phyloP scores from a whole-genome alignment of 2,329 filamentous ascomycete species.

The Saccharata proteae region DNA sequence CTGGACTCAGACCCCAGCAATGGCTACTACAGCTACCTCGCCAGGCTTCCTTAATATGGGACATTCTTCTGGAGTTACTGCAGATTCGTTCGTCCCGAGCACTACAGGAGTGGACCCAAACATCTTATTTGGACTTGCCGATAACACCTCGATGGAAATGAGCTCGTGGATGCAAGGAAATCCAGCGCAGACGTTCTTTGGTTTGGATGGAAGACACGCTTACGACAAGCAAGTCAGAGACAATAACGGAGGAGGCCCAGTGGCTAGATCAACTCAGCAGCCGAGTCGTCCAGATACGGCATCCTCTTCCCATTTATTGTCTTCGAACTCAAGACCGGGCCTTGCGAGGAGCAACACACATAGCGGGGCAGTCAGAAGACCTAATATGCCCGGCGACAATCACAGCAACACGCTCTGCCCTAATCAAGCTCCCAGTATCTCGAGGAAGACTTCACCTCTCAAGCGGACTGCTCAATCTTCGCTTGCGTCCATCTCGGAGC shows the following conservation, averaged over 20 bases:
- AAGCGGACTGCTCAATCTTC: conserved; percentile 31
- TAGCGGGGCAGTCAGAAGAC: conserved; percentile 17
- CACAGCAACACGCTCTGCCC: not conserved
- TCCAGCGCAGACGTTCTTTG: conserved; percentile 13
- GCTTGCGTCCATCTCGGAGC: conserved; percentile 34
- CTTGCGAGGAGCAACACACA: conserved; percentile 37
- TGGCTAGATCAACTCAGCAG: conserved; percentile 20
- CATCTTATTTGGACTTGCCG: conserved; percentile 31
- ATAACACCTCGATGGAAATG: conserved; percentile 4
- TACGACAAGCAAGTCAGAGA: conserved; percentile 27
- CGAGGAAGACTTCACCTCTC: conserved; percentile 33
- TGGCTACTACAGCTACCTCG: conserved; percentile 5
- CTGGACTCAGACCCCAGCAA: conserved; percentile 4
- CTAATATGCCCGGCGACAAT: conserved; percentile 12
- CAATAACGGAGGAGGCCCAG: conserved; percentile 21
- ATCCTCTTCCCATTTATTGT: conserved; percentile 25
- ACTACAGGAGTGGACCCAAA: conserved; percentile 35
- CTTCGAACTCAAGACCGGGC: conserved; percentile 17
- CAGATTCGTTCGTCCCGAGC: conserved; percentile 19
- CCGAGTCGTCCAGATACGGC: conserved; percentile 28
- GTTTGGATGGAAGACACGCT: conserved; percentile 19
- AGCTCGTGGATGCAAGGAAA: conserved; percentile 8
- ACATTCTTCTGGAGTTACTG: not conserved
- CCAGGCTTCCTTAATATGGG: conserved; percentile 4
- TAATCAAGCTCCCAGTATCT: too few species aligned